Evolutionary conservation across 805 yeast genomes (phyloP).

Genomic region (Nematodospora valgi): DNA sequence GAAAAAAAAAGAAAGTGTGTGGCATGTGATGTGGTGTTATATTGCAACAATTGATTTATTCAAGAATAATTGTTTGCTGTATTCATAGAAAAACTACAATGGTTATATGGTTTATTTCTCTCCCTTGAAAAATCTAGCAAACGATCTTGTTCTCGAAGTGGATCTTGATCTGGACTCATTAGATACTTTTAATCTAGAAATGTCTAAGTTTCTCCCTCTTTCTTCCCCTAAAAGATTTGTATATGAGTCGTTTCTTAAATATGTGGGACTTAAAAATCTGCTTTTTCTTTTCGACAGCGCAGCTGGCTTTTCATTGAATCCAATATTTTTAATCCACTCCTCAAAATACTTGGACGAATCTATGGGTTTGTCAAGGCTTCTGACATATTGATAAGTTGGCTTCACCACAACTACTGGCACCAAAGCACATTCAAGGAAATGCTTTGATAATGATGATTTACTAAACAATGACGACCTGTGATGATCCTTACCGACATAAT

Average conservation of each 20-base stretch:
- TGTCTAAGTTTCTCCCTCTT: slow-evolving; percentile 15
- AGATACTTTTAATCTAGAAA: slow-evolving; percentile 10
- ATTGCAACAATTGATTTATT: no score
- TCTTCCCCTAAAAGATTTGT: slow-evolving; percentile 16
- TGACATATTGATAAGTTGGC: slow-evolving; percentile 33
- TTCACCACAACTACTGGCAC: slow-evolving; percentile 44
- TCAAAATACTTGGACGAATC: slow-evolving; percentile 33
- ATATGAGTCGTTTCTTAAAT: slow-evolving; percentile 16
- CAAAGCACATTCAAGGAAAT: slow-evolving; percentile 40
- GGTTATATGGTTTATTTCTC: neutral
- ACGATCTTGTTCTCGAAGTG: slow-evolving; percentile 14
- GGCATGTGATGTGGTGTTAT: no score
- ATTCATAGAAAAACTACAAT: neutral
- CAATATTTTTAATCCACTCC: slow-evolving; percentile 29
- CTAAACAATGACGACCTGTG: slow-evolving; percentile 22
- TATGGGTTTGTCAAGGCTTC: slow-evolving; percentile 27
- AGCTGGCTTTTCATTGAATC: slow-evolving; percentile 13
- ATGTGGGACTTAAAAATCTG: slow-evolving; percentile 15
- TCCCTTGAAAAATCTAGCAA: slow-evolving; percentile 9
- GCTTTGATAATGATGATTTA: slow-evolving; percentile 35
- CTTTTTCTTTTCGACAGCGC: slow-evolving; percentile 13
- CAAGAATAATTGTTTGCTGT: no score
- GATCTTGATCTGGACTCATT: slow-evolving; percentile 18
- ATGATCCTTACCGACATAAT: slow-evolving; percentile 22
- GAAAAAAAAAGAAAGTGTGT: no score